A percentile compares a stretch with the other conserved stretches of the same genome.
Conservation (phyloP, 768 basidiomycete genomes). For the Mycena leptocephala region DNA sequence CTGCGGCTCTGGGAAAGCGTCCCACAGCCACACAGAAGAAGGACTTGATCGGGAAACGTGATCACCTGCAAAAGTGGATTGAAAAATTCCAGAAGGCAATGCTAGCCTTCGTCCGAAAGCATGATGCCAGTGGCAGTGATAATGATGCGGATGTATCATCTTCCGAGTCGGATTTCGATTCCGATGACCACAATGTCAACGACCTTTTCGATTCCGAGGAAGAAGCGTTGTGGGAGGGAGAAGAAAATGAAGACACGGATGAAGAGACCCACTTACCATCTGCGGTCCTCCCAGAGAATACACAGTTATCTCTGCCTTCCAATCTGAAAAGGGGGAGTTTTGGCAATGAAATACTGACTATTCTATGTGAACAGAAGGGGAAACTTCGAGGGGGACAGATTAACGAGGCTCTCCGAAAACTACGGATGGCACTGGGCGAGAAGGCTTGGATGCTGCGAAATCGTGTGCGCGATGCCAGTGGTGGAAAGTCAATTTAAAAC, state of each 20-base stretch:
- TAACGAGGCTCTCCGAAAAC: background rate
- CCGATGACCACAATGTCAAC: background rate
- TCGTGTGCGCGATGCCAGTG: background rate
- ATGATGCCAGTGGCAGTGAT: background rate
- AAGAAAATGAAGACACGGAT: background rate
- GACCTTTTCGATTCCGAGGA: background rate
- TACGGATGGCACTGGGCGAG: background rate
- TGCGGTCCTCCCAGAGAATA: background rate
- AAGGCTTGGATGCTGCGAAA: slow-evolving; percentile 8
- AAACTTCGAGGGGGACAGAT: background rate
- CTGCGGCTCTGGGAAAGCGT: background rate
- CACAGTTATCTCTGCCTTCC: background rate
- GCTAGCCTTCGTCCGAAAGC: background rate
- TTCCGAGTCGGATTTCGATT: no score
- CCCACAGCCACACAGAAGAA: background rate
- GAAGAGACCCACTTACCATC: background rate
- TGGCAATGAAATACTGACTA: background rate
- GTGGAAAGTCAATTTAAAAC: no score
- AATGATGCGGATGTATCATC: background rate
- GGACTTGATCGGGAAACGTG: background rate
- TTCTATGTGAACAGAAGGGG: background rate
- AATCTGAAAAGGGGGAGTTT: background rate
- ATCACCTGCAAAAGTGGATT: background rate
- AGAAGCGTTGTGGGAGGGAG: background rate
- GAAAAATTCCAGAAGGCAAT: background rate